Evolutionary conservation across 2,329 filamentous ascomycete genomes (phyloP), one percentile per base, ranked within the genome.

Genomic region (Apiospora pterosperma): DNA sequence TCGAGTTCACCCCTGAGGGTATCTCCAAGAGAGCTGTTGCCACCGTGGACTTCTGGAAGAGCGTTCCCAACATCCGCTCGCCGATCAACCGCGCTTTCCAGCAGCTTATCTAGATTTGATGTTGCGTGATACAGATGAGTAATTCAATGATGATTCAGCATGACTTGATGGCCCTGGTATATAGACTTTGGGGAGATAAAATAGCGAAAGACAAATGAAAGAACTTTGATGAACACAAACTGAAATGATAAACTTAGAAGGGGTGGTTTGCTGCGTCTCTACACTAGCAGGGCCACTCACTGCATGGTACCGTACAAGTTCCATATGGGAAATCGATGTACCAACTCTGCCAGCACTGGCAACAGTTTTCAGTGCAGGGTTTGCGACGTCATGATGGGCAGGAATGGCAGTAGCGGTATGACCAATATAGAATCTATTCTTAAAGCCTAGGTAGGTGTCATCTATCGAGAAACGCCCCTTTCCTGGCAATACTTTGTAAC

Each of bases 21-120:
- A 92, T 99, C 78, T 85, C 92, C 83, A 97, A 98, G 91, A 93
- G 96, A 75, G 96, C 95, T 67, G 80, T 93, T 69, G 90, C 91
- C 72, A 99, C 96, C 69, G 84, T 98, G 75, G 89, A 98, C 78
- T 99, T 97, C 89, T 99, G 93, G 91, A 98, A 97, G 91, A 92
- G 90, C 71, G 88, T 90, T 36, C 84, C 92, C 78, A 94, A 95
- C 83, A 86, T 97, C 76, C 93, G 96, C 80, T 97, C 94, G 63
- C 95, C 96, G 70, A 80, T 99, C 82, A 97, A 98, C 89, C 92
- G 93, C 79, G 96, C 96, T 75, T 99, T 99, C 89, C 88, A 96
- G 85, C 94, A 99, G 85, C 86, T 98, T 75, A 92, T 97, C 81
- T 98, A 96, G 85, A 70, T 66, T 36, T 42, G 65, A 62, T 65